phyloP scores from a whole-genome alignment of 148 eudicot genomes.

The Tetragonia tetragonoides region DNA sequence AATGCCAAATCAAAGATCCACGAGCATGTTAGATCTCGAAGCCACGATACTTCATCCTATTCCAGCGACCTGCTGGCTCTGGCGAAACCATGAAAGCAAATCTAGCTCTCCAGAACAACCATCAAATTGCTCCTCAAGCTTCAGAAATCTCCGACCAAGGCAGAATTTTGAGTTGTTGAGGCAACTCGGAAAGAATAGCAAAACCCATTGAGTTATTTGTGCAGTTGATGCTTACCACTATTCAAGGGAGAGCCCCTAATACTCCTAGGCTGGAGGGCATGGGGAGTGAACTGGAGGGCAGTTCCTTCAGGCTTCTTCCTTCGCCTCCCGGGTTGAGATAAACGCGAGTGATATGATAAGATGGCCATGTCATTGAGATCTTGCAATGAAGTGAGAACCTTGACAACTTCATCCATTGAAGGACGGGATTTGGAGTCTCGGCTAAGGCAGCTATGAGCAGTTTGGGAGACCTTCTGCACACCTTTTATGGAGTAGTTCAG shows the following conservation, averaged over 20 bases:
- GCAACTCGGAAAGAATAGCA: conserved; percentile 4
- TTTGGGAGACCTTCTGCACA: conserved; percentile 71
- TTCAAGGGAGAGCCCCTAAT: conserved; percentile 47
- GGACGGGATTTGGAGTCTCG: conserved; percentile 87
- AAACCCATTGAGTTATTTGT: conserved; percentile 2
- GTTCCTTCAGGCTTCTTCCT: conserved; percentile 60
- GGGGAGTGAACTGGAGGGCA: conserved; percentile 40
- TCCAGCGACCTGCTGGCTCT: neutral
- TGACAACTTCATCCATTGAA: conserved; percentile 82
- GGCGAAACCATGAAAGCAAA: neutral
- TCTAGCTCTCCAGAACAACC: neutral
- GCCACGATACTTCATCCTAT: neutral
- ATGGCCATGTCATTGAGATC: conserved; percentile 81
- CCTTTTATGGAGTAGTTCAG: conserved; percentile 87
- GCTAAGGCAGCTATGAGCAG: conserved; percentile 68
- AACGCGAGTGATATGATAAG: conserved; percentile 57
- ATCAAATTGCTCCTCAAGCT: neutral
- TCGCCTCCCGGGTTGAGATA: conserved; percentile 67
- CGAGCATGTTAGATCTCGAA: neutral
- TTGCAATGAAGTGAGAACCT: conserved; percentile 61
- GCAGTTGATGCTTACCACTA: conserved; percentile 45
- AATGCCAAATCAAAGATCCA: neutral
- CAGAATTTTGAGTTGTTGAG: neutral
- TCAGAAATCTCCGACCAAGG: neutral
- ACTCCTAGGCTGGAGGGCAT: conserved; percentile 43